Conservation (phyloP, 208 protist species). For the Zelonia costaricensis region DNA sequence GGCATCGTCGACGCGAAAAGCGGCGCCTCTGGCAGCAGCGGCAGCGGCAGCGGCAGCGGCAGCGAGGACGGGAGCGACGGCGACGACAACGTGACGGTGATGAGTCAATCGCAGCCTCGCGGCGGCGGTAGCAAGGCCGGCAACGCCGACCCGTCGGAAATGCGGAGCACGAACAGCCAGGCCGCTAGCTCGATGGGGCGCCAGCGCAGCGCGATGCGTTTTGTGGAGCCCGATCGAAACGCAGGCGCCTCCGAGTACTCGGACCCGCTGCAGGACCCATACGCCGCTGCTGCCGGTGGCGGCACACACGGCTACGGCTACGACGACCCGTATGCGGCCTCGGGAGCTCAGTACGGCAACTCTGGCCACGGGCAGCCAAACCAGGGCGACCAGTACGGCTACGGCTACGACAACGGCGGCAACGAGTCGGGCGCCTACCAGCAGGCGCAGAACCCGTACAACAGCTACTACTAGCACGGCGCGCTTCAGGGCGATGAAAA, state of each 20-base stretch:
- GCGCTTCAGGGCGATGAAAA: too few species aligned
- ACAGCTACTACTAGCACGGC: slow-evolving; percentile 10
- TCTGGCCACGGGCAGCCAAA: not conserved
- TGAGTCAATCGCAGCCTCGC: not conserved
- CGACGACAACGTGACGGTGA: not conserved
- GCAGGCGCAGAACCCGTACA: not conserved
- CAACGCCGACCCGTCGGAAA: not conserved
- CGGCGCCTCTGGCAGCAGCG: too few species aligned
- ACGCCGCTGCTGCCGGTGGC: not conserved
- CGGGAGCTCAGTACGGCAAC: too few species aligned
- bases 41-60: slow-evolving; percentile 7
- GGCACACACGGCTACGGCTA: slow-evolving; percentile 15
- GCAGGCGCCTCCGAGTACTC: not conserved
- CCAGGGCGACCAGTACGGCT: not conserved
- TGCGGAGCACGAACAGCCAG: not conserved
- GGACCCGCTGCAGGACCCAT: not conserved
- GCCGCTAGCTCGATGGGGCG: not conserved
- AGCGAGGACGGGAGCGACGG: not conserved
- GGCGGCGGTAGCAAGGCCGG: not conserved
- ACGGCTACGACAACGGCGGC: not conserved
- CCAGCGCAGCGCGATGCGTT: not conserved
- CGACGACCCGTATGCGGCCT: not conserved
- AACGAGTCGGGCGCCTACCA: not conserved
- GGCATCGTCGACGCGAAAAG: not conserved
- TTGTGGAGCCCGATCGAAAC: not conserved